phyloP scores from a whole-genome alignment of 116 monocot genomes.

The Iris pallida region DNA sequence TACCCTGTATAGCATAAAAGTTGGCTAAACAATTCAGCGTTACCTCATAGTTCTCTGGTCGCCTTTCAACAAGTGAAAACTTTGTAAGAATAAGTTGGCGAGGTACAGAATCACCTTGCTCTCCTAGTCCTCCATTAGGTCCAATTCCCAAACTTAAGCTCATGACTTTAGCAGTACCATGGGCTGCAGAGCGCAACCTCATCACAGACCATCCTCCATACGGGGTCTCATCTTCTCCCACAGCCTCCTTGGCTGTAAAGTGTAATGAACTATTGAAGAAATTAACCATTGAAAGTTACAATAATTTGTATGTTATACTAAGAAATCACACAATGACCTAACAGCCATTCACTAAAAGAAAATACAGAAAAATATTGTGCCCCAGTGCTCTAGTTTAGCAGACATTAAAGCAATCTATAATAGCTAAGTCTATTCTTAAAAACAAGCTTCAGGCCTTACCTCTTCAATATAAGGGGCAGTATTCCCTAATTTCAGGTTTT shows the following conservation, averaged over 20 bases:
- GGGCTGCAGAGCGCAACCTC: constrained; percentile 86
- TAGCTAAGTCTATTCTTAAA: too few relatives aligned
- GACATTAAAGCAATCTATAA: too few relatives aligned
- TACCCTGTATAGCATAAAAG: neutral
- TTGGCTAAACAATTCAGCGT: neutral
- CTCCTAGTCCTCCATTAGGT: constrained; percentile 94
- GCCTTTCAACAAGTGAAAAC: constrained; percentile 88
- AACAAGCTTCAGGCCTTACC: too few relatives aligned
- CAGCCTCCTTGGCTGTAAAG: constrained; percentile 88
- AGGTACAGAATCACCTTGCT: constrained; percentile 87
- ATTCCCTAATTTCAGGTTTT: too few relatives aligned
- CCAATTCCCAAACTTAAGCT: constrained; percentile 81
- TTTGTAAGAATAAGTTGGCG: constrained; percentile 95
- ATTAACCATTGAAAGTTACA: constrained; percentile 20
- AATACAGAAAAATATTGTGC: too few relatives aligned
- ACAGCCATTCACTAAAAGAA: too few relatives aligned
- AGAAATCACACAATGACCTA: neutral
- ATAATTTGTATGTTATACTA: neutral
- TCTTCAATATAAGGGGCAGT: too few relatives aligned
- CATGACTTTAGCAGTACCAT: constrained; percentile 70
- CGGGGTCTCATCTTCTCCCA: constrained; percentile 93
- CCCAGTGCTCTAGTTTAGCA: too few relatives aligned
- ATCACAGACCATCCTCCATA: constrained; percentile 90
- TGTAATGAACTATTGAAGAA: constrained; percentile 42
- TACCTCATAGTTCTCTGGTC: constrained; percentile 98